A percentile compares a stretch with the other conserved stretches of the same genome.
Conservation (phyloP, 495 filamentous ascomycete species). For the Trichoderma orchidacearum region DNA sequence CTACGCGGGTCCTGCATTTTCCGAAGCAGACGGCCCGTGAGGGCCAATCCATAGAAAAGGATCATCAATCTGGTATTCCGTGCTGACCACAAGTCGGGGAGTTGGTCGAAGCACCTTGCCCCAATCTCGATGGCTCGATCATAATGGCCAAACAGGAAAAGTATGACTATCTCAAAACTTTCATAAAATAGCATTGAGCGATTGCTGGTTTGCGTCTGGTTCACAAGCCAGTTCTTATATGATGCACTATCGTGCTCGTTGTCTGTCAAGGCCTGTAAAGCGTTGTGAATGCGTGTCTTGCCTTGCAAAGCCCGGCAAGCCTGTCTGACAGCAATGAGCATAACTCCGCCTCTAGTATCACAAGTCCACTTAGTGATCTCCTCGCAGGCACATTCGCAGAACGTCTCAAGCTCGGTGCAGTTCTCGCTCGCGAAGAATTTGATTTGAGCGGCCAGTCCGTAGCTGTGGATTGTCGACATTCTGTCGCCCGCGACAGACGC, state of each 20-base stretch:
- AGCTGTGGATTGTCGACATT: conserved; percentile 58
- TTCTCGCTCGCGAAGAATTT: conserved; percentile 65
- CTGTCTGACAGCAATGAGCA: conserved; percentile 59
- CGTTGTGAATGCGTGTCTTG: conserved; percentile 48
- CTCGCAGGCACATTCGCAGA: conserved; percentile 57
- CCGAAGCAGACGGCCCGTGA: conserved; percentile 49
- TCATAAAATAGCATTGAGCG: conserved; percentile 60
- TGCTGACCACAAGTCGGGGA: conserved; percentile 57
- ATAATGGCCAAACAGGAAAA: conserved; percentile 68
- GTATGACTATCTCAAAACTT: conserved; percentile 52
- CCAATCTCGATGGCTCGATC: conserved; percentile 55
- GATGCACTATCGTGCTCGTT: conserved; percentile 47
- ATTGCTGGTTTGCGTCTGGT: conserved; percentile 21
- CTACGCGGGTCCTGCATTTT: conserved; percentile 38
- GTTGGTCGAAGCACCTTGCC: conserved; percentile 40
- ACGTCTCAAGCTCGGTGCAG: conserved; percentile 58
- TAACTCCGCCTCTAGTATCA: conserved; percentile 67
- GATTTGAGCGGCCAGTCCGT: conserved; percentile 56
- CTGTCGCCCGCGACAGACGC: conserved; percentile 60
- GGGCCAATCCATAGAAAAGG: conserved; percentile 55
- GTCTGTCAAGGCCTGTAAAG: conserved; percentile 55
- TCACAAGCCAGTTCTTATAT: conserved; percentile 47
- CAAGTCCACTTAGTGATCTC: conserved; percentile 62
- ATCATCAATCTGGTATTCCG: conserved; percentile 49
- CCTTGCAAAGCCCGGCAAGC: conserved; percentile 69